A percentile compares a stretch with the other conserved stretches of the same genome.
Evolutionary conservation across 2,329 filamentous ascomycete genomes (phyloP).

Genomic region (Monosporascus sp.): DNA sequence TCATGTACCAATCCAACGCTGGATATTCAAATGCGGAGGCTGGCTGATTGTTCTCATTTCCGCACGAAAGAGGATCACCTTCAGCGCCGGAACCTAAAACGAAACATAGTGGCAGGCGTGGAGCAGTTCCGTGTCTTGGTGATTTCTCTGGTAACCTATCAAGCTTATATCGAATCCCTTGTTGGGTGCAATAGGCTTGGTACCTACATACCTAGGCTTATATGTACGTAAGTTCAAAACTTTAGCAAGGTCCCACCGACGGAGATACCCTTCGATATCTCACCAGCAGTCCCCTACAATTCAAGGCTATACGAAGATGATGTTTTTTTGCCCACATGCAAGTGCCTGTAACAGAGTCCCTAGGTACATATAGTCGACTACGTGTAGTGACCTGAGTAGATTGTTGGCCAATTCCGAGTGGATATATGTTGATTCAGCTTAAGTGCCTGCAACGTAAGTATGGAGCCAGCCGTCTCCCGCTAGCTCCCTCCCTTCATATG

Average conservation of each 20-base stretch:
- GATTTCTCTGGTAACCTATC: neutral
- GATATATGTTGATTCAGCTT: neutral
- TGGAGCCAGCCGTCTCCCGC: no score
- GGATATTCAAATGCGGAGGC: no score
- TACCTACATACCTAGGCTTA: neutral
- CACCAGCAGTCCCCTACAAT: neutral
- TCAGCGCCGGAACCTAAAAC: neutral
- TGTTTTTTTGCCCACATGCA: neutral
- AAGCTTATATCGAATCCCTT: neutral
- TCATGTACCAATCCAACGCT: no score
- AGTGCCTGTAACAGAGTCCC: neutral
- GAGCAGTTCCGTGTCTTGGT: neutral
- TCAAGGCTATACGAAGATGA: neutral
- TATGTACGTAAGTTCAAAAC: neutral
- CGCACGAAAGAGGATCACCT: neutral
- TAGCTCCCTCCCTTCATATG: no score
- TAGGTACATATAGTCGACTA: neutral
- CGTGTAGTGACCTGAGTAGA: neutral
- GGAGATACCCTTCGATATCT: neutral
- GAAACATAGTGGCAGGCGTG: neutral
- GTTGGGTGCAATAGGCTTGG: neutral
- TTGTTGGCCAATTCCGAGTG: neutral
- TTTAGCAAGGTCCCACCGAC: neutral
- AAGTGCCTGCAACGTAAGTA: no score
- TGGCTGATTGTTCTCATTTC: neutral